Conservation (phyloP, 2,329 filamentous ascomycete genomes). For the Furcasterigmium furcatum region DNA sequence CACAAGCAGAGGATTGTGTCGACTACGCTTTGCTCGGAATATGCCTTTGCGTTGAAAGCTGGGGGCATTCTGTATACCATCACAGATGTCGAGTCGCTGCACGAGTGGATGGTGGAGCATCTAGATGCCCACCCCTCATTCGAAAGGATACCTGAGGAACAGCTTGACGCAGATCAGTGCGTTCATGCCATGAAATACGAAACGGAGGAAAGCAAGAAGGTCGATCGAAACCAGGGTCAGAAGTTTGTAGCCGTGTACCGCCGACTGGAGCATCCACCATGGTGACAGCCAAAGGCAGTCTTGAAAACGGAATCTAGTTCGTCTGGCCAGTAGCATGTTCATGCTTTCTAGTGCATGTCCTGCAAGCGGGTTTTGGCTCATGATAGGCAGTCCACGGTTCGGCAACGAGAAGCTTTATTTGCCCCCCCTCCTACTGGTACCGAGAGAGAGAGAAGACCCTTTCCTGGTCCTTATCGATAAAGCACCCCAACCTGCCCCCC, state of each 20-base stretch:
- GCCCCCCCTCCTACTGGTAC: no score
- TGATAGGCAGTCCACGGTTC: no score
- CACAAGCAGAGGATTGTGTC: constrained; percentile 96
- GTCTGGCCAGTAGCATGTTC: no score
- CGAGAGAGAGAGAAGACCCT: no score
- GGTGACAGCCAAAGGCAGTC: no score
- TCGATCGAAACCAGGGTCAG: constrained; percentile 80
- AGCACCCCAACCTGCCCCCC: no score
- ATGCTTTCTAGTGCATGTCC: no score
- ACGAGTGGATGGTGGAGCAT: constrained; percentile 89
- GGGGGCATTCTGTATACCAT: constrained; percentile 93
- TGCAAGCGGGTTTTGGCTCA: no score
- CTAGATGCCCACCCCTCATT: constrained; percentile 77
- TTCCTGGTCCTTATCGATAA: neutral
- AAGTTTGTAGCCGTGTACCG: constrained; percentile 91
- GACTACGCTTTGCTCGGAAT: constrained; percentile 84
- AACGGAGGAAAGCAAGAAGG: constrained; percentile 98
- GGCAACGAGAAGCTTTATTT: no score
- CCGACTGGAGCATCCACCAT: constrained; percentile 74
- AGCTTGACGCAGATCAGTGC: constrained; percentile 66
- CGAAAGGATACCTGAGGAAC: constrained; percentile 67
- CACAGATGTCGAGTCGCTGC: constrained; percentile 92
- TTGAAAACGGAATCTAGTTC: no score
- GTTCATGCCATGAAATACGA: constrained; percentile 73
- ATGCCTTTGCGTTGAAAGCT: constrained; percentile 80